Conservation (phyloP, 257 asterid genomes). For the Primulina tabacum region DNA sequence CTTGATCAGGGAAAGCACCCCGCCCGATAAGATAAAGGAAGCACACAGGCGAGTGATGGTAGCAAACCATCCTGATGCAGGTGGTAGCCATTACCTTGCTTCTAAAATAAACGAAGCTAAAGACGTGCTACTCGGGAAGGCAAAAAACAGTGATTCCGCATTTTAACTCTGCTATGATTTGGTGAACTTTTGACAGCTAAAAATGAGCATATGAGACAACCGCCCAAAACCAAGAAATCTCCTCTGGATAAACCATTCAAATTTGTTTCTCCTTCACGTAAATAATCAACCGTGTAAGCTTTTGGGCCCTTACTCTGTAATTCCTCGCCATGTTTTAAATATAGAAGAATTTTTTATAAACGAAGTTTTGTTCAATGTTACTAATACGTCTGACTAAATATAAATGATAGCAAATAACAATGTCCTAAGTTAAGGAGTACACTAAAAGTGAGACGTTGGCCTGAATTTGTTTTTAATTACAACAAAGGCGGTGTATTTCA, state of each 20-base stretch:
- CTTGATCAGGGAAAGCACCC: constrained; percentile 60
- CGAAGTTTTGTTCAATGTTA: too few species aligned
- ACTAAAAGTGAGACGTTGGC: too few species aligned
- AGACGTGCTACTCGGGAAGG: constrained; percentile 67
- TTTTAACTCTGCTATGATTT: constrained; percentile 39
- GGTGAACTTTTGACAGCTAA: constrained; percentile 21
- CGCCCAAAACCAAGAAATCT: neutral
- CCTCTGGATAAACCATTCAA: constrained; percentile 1
- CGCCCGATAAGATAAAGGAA: constrained; percentile 72
- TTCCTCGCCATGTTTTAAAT: neutral
- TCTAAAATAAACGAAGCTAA: constrained; percentile 89
- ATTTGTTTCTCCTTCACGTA: neutral
- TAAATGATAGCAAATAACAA: too few species aligned
- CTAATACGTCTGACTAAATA: too few species aligned
- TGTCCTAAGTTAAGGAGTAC: too few species aligned
- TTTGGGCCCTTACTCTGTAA: neutral
- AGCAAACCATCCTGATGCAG: constrained; percentile 95
- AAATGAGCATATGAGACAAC: constrained; percentile 9
- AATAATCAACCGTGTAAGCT: constrained; percentile 25
- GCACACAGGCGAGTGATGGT: constrained; percentile 94
- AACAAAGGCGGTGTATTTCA: too few species aligned
- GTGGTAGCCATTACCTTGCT: constrained; percentile 92
- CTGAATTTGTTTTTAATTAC: too few species aligned
- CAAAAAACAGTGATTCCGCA: constrained; percentile 58
- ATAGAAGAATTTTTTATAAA: too few species aligned